Evolutionary conservation across 1,139 yeast genomes (phyloP).

Genomic region (Wickerhamomyces sp.): DNA sequence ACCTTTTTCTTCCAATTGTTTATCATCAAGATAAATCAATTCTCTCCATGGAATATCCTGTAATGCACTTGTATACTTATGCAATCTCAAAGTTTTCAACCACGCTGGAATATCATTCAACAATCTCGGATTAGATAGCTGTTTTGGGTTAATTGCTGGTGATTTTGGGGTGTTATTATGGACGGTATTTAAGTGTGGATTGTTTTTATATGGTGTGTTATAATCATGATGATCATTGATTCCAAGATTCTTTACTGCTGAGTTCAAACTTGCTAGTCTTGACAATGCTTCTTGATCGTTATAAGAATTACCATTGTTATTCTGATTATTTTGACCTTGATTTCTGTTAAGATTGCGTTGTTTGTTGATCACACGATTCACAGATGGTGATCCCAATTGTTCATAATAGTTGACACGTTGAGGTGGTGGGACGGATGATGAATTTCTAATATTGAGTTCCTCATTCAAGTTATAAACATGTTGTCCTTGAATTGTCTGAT

Average conservation of each 20-base stretch:
- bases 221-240: slow-evolving; percentile 7
- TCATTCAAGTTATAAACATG: slow-evolving; percentile 16
- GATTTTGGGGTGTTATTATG: slow-evolving; percentile 27
- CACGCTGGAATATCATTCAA: slow-evolving; percentile 84
- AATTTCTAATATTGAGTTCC: slow-evolving; percentile 9
- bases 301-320: too few species aligned
- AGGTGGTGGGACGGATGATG: slow-evolving; percentile 17
- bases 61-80: slow-evolving; percentile 86
- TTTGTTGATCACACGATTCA: slow-evolving; percentile 10
- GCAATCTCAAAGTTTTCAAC: slow-evolving; percentile 84
- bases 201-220: slow-evolving; percentile 7
- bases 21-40: slow-evolving; percentile 66
- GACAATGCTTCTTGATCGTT: slow-evolving; percentile 10
- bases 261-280: slow-evolving; percentile 17
- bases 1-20: slow-evolving; percentile 68
- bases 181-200: background rate
- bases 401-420: slow-evolving; percentile 14
- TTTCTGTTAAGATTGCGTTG: slow-evolving; percentile 4
- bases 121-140: slow-evolving; percentile 58
- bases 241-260: slow-evolving; percentile 15
- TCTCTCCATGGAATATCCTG: slow-evolving; percentile 76
- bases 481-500: slow-evolving; percentile 1
- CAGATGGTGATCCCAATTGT: slow-evolving; percentile 7
- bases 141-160: slow-evolving; percentile 54
- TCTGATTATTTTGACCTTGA: too few species aligned